phyloP scores from a whole-genome alignment of 352 stramenopile genomes.

The Phytophthora tubulina region DNA sequence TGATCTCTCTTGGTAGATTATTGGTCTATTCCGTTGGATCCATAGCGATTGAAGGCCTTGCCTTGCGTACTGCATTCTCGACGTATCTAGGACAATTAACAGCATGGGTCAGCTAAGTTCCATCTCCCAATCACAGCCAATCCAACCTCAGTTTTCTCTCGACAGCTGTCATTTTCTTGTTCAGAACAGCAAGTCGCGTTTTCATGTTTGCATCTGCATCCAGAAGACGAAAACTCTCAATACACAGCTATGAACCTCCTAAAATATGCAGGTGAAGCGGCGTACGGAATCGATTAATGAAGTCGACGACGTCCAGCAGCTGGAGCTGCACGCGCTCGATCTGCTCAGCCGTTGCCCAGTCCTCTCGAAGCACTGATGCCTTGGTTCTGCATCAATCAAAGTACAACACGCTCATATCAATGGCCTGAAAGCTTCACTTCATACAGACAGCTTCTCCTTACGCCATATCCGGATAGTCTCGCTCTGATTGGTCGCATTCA shows the following conservation, averaged over 20 bases:
- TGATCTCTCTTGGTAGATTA: not conserved
- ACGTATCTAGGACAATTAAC: constrained; percentile 41
- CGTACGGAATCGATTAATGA: constrained; percentile 73
- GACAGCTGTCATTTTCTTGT: constrained; percentile 54
- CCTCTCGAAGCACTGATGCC: constrained; percentile 51
- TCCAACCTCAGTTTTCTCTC: constrained; percentile 56
- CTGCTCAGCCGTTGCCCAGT: constrained; percentile 62
- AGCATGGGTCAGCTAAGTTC: not conserved
- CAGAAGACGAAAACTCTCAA: not conserved
- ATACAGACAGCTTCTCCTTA: constrained; percentile 14
- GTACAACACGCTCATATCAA: not conserved
- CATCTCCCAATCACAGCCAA: not conserved
- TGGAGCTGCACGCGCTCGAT: constrained; percentile 62
- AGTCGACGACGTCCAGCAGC: constrained; percentile 67
- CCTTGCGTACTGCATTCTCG: constrained; percentile 45
- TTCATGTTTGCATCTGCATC: constrained; percentile 57
- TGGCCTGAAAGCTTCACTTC: too few species aligned
- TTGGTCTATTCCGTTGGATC: constrained; percentile 2
- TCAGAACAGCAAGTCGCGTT: constrained; percentile 47
- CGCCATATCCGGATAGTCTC: constrained; percentile 11
- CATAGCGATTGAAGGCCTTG: not conserved
- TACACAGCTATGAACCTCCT: not conserved
- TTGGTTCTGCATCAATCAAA: constrained; percentile 23
- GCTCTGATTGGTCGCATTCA: constrained; percentile 28
- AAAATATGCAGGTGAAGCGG: not conserved